Base-by-base conservation (phyloP, 441 rosid genomes). In the Erodium trifolium region DNA sequence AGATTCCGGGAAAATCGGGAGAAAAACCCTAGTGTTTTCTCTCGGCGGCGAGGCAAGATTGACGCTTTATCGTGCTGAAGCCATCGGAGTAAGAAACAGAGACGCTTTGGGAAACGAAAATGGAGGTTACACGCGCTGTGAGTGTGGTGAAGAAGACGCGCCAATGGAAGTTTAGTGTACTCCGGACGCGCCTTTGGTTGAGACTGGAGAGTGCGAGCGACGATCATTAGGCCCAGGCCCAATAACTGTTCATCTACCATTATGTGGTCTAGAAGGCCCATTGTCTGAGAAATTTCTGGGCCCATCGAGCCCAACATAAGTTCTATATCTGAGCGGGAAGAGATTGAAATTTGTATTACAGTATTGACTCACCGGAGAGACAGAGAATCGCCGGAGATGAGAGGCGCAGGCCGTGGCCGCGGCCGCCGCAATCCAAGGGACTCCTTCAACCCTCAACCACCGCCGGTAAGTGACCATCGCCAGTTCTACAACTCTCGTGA, bases 401-500 rank as follows among this genome's bases (percentile, higher is more conserved):
- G 83, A 78, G 85, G 80, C 63, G 68, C 73, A 64, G 67, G 66
- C 18, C 82, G 84, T 5, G 17, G 3, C 27, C 87, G 93, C 65
- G 17, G 3, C 27, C 87, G 93, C 65, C 88, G 68, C 70, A 72
- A 85, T 39, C 77, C 87, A 0, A 70, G 82, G 11, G 84, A 79
- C 2, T 79, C 81, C 7, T 82, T 77, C 75, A 75, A 69, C 49
- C 82, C 67, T 0, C 77, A 72, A 0, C 73, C 85, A 9, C 81
- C 78, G 55, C 84, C 87, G 1, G 74, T 83, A 0, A 82, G 83
- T 3, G 87, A 85, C 59, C 73, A 29, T 76, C 78, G 53, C 83
- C 83, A 67, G 5, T 76, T 49, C 60, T 68, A 18, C 5, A 77
- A 70, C 67, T 77, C 85, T 5, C 90, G 98, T 13, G 94, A 91